A percentile compares a stretch with the other conserved stretches of the same genome.
Evolutionary conservation across 495 filamentous ascomycete genomes (phyloP).

Genomic region (Oleoguttula mirabilis): DNA sequence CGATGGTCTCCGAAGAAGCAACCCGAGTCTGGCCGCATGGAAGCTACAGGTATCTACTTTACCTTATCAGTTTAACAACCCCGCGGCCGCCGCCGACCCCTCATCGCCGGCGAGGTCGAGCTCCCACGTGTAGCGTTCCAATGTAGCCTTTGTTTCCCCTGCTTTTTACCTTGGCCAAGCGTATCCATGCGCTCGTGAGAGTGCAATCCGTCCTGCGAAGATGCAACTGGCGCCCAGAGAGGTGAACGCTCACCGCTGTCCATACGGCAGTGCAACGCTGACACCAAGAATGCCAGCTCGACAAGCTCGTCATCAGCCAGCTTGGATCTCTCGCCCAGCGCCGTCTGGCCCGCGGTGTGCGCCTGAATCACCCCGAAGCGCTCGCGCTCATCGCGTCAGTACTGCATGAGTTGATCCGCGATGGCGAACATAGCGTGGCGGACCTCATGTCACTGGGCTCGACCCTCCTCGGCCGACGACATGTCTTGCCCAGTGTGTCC

Average conservation of each 20-base stretch:
- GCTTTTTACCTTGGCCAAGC: constrained; percentile 11
- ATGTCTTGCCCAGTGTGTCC: constrained; percentile 75
- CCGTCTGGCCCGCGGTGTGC: constrained; percentile 77
- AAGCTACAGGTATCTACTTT: no score
- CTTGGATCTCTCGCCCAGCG: constrained; percentile 79
- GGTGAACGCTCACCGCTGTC: constrained; percentile 38
- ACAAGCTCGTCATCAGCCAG: constrained; percentile 92
- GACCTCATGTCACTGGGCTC: constrained; percentile 87
- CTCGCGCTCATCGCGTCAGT: constrained; percentile 86
- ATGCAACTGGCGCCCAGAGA: constrained; percentile 87
- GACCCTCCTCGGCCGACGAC: constrained; percentile 85
- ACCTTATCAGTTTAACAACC: no score
- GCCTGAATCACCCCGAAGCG: constrained; percentile 84
- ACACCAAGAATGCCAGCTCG: constrained; percentile 47
- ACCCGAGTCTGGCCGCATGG: no score
- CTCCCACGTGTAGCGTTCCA: no score
- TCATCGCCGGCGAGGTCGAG: no score
- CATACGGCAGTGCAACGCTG: background rate
- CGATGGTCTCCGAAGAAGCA: no score
- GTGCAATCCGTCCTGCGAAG: background rate
- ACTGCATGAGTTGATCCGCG: constrained; percentile 91
- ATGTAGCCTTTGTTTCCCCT: no score
- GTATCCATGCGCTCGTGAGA: constrained; percentile 8
- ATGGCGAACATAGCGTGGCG: constrained; percentile 84
- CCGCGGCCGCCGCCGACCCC: no score